These are phyloP conservation scores for Triticum monococcum DNA, from an alignment of 176 grass and related monocot genomes.

Conservation along the genomic window DNA sequence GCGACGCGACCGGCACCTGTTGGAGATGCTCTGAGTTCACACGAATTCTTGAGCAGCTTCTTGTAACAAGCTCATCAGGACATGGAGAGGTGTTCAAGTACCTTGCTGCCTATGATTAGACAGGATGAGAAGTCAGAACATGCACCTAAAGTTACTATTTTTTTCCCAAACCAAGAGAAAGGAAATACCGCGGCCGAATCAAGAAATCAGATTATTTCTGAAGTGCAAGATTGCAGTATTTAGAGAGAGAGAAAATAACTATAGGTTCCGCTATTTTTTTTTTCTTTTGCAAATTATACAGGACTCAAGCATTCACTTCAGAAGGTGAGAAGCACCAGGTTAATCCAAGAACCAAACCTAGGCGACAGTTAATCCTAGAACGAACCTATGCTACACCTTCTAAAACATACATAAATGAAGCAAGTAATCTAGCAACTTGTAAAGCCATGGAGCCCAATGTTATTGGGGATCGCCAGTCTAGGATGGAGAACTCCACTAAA, in stretches of 20 bases:
- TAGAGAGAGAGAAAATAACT: not conserved
- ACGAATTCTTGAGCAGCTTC: not conserved
- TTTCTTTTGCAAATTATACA: not conserved
- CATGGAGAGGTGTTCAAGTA: not conserved
- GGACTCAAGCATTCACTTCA: not conserved
- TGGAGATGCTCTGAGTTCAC: not conserved
- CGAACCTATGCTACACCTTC: not conserved
- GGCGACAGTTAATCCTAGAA: not conserved
- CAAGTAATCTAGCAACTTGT: not conserved
- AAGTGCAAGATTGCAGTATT: not conserved
- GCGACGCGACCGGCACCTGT: too few relatives aligned
- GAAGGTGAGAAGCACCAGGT: not conserved
- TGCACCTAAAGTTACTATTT: not conserved
- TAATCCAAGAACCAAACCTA: not conserved
- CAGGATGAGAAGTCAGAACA: not conserved
- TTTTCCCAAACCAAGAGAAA: not conserved
- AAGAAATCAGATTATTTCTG: not conserved
- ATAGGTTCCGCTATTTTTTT: not conserved
- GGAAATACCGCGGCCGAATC: not conserved
- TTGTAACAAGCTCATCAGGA: not conserved
- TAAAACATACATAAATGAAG: not conserved
- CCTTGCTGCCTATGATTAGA: not conserved
- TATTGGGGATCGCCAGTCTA: not conserved
- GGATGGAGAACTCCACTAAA: not conserved
- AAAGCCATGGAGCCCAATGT: not conserved